Percentiles rank a stretch among this genome's conserved stretches.
Conservation (phyloP, 2,329 filamentous ascomycete species). For the Fusarium metavorans region DNA sequence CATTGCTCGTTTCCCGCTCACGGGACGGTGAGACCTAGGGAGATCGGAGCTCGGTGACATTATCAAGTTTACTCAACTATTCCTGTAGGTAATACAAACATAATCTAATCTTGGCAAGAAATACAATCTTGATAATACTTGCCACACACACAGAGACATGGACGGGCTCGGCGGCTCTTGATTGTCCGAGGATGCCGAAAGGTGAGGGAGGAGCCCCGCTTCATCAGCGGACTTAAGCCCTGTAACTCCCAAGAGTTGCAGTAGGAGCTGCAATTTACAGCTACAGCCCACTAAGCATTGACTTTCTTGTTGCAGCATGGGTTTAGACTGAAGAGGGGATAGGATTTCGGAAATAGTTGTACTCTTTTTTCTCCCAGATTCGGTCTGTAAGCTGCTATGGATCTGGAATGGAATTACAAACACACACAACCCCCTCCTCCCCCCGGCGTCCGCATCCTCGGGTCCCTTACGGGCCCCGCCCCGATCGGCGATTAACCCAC, state of each 20-base stretch:
- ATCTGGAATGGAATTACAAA: not conserved
- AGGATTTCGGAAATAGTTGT: not conserved
- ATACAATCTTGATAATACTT: slow-evolving; percentile 20
- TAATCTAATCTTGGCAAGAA: not conserved
- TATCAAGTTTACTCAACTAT: not conserved
- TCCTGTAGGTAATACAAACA: not conserved
- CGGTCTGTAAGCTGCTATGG: not conserved
- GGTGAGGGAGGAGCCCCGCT: slow-evolving; percentile 25
- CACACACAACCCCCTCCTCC: not conserved
- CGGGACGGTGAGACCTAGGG: not conserved
- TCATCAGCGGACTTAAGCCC: slow-evolving; percentile 38
- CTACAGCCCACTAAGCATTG: not conserved
- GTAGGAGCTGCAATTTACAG: not conserved
- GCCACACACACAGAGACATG: slow-evolving; percentile 13
- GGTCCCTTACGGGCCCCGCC: slow-evolving; percentile 28
- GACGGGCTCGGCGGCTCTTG: slow-evolving; percentile 30
- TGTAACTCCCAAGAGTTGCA: slow-evolving; percentile 38
- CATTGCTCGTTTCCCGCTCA: not conserved
- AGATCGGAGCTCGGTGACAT: not conserved
- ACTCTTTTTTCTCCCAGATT: not conserved
- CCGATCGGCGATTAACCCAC: slow-evolving; percentile 40
- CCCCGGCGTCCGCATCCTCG: slow-evolving; percentile 22
- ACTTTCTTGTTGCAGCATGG: not conserved
- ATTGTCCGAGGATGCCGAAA: slow-evolving; percentile 37
- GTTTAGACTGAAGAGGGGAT: not conserved